Evolutionary conservation across 179 eudicot species (phyloP).

Genomic region (Nepenthes alata): DNA sequence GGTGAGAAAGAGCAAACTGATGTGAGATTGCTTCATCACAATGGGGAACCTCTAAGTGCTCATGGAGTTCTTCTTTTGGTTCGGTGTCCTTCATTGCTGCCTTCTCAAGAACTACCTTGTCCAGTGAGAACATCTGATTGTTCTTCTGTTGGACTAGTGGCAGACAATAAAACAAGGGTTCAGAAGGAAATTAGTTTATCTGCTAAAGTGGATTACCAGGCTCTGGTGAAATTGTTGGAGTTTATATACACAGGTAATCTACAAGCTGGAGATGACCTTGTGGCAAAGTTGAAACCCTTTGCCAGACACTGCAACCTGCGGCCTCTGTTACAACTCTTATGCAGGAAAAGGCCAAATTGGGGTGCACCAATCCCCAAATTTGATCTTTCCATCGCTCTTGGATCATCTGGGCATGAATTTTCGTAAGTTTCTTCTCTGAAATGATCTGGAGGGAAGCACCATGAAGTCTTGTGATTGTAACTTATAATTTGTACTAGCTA

Average conservation of each 20-base stretch:
- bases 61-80: conserved; percentile 51
- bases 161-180: conserved; percentile 10
- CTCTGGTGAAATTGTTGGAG: conserved; percentile 52
- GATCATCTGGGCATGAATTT: conserved; percentile 33
- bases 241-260: conserved; percentile 57
- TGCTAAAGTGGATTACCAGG: conserved; percentile 52
- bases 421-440: conserved; percentile 41
- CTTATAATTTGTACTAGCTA: too few relatives aligned
- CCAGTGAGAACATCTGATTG: conserved; percentile 15
- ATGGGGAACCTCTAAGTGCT: conserved; percentile 44
- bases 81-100: conserved; percentile 63
- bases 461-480: too few relatives aligned
- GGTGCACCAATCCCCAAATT: conserved; percentile 44
- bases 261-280: conserved; percentile 34
- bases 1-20: conserved; percentile 43
- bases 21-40: conserved; percentile 37
- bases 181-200: conserved; percentile 48
- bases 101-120: conserved; percentile 19
- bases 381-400: conserved; percentile 57
- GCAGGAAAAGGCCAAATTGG: conserved; percentile 54
- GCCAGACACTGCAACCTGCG: conserved; percentile 61
- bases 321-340: conserved; percentile 37
- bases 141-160: conserved; percentile 12
- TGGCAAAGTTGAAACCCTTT: conserved; percentile 49
- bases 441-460: too few relatives aligned